phyloP scores from a whole-genome alignment of 1,139 yeast genomes.

The Fermentozyma sake region DNA sequence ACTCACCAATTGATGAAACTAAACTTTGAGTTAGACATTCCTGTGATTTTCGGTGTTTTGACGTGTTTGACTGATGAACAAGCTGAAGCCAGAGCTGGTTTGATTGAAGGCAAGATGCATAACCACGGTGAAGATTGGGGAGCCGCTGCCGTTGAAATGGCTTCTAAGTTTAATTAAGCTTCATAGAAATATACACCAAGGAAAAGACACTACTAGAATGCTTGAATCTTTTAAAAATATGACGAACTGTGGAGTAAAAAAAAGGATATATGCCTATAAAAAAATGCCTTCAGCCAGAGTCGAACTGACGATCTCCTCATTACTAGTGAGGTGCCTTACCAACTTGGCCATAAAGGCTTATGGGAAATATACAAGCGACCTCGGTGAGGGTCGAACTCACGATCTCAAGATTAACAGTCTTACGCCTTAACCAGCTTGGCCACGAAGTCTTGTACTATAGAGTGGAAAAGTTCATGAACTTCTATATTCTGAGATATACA shows the following conservation, averaged over 20 bases:
- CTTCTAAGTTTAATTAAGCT: conserved; percentile 37
- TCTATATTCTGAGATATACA: too few species aligned
- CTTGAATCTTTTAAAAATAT: conserved; percentile 1
- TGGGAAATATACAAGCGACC: conserved; percentile 9
- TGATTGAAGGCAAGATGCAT: conserved; percentile 68
- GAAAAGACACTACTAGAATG: too few species aligned
- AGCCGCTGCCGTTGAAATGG: conserved; percentile 98
- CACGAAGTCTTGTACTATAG: conserved; percentile 13
- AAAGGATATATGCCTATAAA: too few species aligned
- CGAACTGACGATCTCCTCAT: conserved; percentile 88
- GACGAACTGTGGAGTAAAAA: not conserved
- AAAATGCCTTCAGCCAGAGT: conserved; percentile 70
- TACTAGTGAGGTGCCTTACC: conserved; percentile 92
- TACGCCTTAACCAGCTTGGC: conserved; percentile 17
- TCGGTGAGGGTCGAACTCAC: conserved; percentile 16
- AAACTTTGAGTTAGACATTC: conserved; percentile 66
- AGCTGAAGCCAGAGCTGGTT: conserved; percentile 92
- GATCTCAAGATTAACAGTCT: conserved; percentile 15
- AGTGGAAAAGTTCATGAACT: too few species aligned
- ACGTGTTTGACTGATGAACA: conserved; percentile 94
- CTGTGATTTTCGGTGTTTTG: conserved; percentile 88
- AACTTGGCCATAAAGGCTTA: conserved; percentile 52
- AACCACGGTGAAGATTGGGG: conserved; percentile 99
- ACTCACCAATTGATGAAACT: conserved; percentile 82
- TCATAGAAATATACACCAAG: too few species aligned